Evolutionary conservation across 495 filamentous ascomycete genomes (phyloP), one percentile per base, ranked within the genome.

Genomic region (Hypomontagnella monticulosa): DNA sequence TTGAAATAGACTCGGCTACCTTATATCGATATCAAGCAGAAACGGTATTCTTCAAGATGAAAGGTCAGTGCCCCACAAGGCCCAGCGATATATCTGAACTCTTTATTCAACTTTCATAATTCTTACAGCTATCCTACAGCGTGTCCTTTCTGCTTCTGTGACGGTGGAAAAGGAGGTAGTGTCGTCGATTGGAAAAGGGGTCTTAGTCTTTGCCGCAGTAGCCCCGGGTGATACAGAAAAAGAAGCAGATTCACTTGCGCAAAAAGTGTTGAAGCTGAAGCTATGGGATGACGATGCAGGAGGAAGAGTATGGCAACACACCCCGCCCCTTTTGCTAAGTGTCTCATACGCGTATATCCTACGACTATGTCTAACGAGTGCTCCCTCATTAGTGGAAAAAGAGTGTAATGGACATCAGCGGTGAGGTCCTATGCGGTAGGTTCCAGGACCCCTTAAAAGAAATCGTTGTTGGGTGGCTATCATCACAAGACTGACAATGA

Each of bases 61-160:
- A 66, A 71, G 69, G 69, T 71, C 3, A 9, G 69, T 58, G 43
- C 4, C 14, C 36, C 23, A 61, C 14, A 15, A 30, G 16, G 7
- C 43, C 34, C 23, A 15, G 16, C 23, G 43, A 16, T 23, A 9
- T 12, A 30, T 38, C 14, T 14, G 30, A 8, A 33, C 14, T 23
- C 16, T 33, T 58, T 61, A 47, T 64, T 60, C 18, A 63, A 50
- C 27, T 51, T 61, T 46, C 16, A 66, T 14, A 34, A 16, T 16
- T 38, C 37, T 54, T 55, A 40, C 71, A 99, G 95, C 93, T 46
- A 92, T 99, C 59, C 83, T 99, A 27, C 96, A 99, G 78, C 84
- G 96, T 57, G 96, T 98, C 56, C 89, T 94, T 51, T 98, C 95
- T 15, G 96, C 96, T 54, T 97, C 96, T n/a, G 96, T 99, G 71